phyloP scores from a whole-genome alignment of 768 basidiomycete species.

The Mycena olivaceomarginata region DNA sequence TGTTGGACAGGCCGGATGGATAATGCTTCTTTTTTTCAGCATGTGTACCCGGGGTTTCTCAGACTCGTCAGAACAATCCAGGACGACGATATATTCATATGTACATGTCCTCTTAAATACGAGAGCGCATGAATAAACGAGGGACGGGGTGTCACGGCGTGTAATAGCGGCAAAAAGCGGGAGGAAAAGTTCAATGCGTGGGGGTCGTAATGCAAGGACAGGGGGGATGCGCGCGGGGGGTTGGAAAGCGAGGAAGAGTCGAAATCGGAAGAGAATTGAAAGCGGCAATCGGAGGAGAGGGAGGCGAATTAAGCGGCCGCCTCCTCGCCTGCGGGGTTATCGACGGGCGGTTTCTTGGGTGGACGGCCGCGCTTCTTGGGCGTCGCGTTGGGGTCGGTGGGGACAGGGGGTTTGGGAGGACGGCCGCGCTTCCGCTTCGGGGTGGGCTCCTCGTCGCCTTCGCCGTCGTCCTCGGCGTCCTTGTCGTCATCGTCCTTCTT shows the following conservation, averaged over 20 bases:
- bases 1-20: conserved; percentile 51
- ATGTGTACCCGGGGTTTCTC: conserved; percentile 45
- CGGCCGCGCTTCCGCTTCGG: conserved; percentile 85
- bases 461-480: conserved; percentile 45
- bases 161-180: conserved; percentile 44
- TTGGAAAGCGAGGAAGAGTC: conserved; percentile 33
- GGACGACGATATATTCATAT: conserved; percentile 53
- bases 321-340: conserved; percentile 31
- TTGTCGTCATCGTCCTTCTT: conserved; percentile 43
- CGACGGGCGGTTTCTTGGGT: conserved; percentile 65
- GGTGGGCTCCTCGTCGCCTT: conserved; percentile 65
- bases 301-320: conserved; percentile 39
- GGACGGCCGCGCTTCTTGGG: conserved; percentile 84
- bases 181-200: conserved; percentile 47
- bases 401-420: conserved; percentile 81
- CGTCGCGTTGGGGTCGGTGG: conserved; percentile 72
- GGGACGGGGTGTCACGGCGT: conserved; percentile 41
- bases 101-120: conserved; percentile 59
- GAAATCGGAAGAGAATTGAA: conserved; percentile 27
- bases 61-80: conserved; percentile 46
- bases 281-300: neutral
- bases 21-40: conserved; percentile 53
- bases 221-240: conserved; percentile 11
- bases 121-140: conserved; percentile 48
- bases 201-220: conserved; percentile 23